Percentiles rank a stretch among this genome's conserved stretches.
phyloP scores from a whole-genome alignment of 345 rosid species.

The Populus deltoides region DNA sequence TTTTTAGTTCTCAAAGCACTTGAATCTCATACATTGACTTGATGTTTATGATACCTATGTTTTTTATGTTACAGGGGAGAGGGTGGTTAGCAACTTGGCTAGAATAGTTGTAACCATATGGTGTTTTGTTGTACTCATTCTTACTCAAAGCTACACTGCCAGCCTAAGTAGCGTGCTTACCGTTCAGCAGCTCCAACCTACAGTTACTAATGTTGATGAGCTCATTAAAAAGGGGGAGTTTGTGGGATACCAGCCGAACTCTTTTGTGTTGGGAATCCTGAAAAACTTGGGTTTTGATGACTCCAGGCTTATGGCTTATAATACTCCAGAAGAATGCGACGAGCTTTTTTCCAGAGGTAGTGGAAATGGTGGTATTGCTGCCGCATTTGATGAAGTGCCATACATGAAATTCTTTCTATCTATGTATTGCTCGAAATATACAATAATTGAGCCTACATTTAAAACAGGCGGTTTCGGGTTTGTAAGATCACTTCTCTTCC shows the following conservation, averaged over 20 bases:
- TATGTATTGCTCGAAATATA: conserved; percentile 21
- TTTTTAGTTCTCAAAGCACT: conserved; percentile 8
- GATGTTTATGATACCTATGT: neutral
- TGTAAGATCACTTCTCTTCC: conserved; percentile 20
- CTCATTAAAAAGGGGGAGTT: conserved; percentile 30
- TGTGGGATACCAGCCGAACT: conserved; percentile 38
- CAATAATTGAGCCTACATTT: conserved; percentile 17
- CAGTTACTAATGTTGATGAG: conserved; percentile 27
- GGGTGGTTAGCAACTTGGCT: conserved; percentile 44
- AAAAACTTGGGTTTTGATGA: conserved; percentile 7
- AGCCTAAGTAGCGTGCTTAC: conserved; percentile 54
- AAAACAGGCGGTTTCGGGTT: conserved; percentile 38
- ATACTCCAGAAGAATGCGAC: conserved; percentile 18
- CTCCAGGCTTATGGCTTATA: neutral
- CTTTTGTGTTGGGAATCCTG: conserved; percentile 39
- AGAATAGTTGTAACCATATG: conserved; percentile 48
- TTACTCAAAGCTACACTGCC: conserved; percentile 69
- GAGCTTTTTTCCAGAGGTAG: conserved; percentile 15
- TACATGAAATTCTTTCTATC: conserved; percentile 27
- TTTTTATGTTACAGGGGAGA: conserved; percentile 45
- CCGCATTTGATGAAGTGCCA: conserved; percentile 38
- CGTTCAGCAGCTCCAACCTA: conserved; percentile 46
- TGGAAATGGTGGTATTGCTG: conserved; percentile 24
- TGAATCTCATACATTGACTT: neutral
- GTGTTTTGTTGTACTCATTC: conserved; percentile 57